Evolutionary conservation across 768 basidiomycete species (phyloP), one percentile per base, ranked within the genome.

Genomic region (Dentipellis fragilis): DNA sequence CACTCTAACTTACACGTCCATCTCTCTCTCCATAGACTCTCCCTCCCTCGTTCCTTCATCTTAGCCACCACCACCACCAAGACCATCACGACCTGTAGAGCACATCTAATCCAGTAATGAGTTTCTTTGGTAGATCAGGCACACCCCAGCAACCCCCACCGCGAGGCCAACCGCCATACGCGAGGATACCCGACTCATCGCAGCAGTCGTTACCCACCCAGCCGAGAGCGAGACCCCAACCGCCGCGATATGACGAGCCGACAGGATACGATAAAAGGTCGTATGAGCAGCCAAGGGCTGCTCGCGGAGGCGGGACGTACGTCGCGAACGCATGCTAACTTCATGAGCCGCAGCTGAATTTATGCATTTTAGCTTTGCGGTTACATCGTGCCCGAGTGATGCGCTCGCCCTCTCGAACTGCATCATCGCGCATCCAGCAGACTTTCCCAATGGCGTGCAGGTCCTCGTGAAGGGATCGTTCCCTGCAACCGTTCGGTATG

Each of bases 361-460:
- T 52, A 12, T 12, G 8, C 21, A n/a, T 10, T 37, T 51, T 37
- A 70, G 68, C 0, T 69, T 64, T 51, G 35, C 55, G 1, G 68
- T 71, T 1, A 60, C 60, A 22, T 34, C 59, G 19, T 34, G 52
- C 19, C 68, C 69, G 0, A 70, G 52, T 59, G 67, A 71, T 16
- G 19, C 23, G 11, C 77, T 92, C 22, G 93, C 92, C 0, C 73
- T 92, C 57, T 78, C 82, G 16, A 95, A 94, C 67, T 84, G 89
- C 61, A 66, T 95, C 14, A 80, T 94, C 46, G 89, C 91, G 29
- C 74, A 89, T 67, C 82, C 86, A 1, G 72, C 75, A 4, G 92
- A 96, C 69, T 94, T 94, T 64, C 69, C 71, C 8, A 71, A 80
- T 12, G 82, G 84, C 5, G 79, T 83, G 51, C 91, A 92, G 67